Evolutionary conservation across 768 basidiomycete species (phyloP), one percentile per base, ranked within the genome.

Genomic region (Floccularia luteovirens): DNA sequence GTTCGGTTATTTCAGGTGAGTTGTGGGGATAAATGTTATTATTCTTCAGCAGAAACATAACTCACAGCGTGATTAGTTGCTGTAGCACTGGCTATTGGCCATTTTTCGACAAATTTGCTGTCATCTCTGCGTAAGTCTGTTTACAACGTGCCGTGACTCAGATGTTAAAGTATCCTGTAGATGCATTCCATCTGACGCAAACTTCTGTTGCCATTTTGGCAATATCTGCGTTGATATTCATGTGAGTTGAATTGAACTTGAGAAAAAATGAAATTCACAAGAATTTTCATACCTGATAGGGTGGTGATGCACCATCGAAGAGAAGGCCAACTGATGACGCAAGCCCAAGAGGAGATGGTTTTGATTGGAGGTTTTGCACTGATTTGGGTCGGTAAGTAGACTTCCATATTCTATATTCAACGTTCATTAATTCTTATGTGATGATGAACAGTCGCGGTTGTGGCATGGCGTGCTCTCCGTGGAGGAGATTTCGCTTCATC

Each of bases 311-410:
- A 88, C 52, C 76, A 87, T 49, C 70, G 72, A 42, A 64, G 61
- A 52, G 67, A 74, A 33, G 82, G 79, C 11, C 72, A 72, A 37
- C 54, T 80, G 44, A 57, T 90, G 49, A 77, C 81, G 32, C 77
- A 75, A 48, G 68, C 67, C 41, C 87, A 90, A 50, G 83, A 87
- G 52, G 84, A 90, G 51, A 70, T 77, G 59, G 62, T 82, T 14
- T 52, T 90, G 57, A 81, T 90, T 45, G 77, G 66, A 4, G 78
- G 80, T 2, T 70, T 88, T 42, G 84, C 79, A 8, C 60, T 88
- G 43, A 75, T 84, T 54, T 89, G 83, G 82, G 64, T 88, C 36
- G 83, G 87, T 87, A 55, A 55, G 75, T 62, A 24, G n/a, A 13
- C 19, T 11, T 13, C 8, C 21, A 20, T 12, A 37, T 10, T 7